These are phyloP conservation scores for Torrubiellomyces zombiae DNA, from an alignment of 2,329 filamentous ascomycete genomes.

Conservation along the genomic window DNA sequence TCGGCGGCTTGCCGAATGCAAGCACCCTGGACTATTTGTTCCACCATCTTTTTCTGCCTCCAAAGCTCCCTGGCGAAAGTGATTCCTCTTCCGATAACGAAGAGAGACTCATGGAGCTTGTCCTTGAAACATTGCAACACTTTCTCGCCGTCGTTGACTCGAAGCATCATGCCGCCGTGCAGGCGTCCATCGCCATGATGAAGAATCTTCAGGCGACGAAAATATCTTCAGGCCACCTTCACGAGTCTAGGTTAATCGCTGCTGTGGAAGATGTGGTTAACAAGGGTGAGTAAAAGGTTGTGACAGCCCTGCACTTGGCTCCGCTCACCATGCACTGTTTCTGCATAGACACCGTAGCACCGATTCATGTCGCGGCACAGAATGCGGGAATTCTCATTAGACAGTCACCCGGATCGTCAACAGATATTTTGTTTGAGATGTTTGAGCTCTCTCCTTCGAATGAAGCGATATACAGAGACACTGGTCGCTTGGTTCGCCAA, in stretches of 20 bases:
- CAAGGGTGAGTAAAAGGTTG: constrained; percentile 1
- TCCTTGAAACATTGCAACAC: constrained; percentile 1
- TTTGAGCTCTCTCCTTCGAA: constrained; percentile 19
- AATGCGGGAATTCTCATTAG: constrained; percentile 19
- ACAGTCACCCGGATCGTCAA: constrained; percentile 3
- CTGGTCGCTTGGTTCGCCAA: constrained; percentile 13
- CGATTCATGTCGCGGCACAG: constrained; percentile 14
- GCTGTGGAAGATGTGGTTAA: not conserved
- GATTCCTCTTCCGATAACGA: constrained; percentile 1
- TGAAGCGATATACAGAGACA: constrained; percentile 9
- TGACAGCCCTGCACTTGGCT: no score
- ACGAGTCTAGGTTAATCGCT: constrained; percentile 1
- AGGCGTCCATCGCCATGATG: constrained; percentile 1
- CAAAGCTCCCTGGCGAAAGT: constrained; percentile 9
- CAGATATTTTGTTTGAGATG: constrained; percentile 12
- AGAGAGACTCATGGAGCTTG: constrained; percentile 1
- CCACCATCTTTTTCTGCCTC: constrained; percentile 16
- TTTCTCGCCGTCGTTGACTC: constrained; percentile 1
- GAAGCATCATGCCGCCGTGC: not conserved
- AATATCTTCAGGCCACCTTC: constrained; percentile 1
- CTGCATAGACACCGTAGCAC: not conserved
- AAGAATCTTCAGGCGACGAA: not conserved
- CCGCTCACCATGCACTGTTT: no score
- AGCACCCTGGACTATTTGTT: no score
- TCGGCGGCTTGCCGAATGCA: no score